phyloP scores from a whole-genome alignment of 768 basidiomycete species.

The Collybia nuda region DNA sequence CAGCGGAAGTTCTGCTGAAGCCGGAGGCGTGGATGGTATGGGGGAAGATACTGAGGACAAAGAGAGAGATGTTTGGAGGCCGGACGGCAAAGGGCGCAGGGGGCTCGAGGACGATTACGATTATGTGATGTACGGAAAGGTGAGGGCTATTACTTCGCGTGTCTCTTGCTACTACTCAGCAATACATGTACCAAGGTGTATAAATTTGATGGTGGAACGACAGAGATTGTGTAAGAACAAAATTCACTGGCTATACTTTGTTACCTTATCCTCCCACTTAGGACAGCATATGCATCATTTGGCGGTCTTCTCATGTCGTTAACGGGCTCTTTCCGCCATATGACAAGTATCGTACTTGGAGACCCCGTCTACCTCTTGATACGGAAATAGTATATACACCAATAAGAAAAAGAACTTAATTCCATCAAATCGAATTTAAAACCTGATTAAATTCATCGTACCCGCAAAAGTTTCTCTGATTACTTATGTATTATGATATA shows the following conservation, averaged over 20 bases:
- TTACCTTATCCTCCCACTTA: constrained; percentile 26
- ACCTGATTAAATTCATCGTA: no score
- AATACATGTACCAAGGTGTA: constrained; percentile 63
- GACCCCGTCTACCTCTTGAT: constrained; percentile 91
- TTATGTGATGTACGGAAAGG: constrained; percentile 99
- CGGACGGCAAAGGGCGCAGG: constrained; percentile 76
- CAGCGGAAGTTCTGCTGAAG: constrained; percentile 43
- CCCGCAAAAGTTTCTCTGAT: no score
- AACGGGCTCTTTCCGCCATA: constrained; percentile 88
- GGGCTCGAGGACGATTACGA: constrained; percentile 95
- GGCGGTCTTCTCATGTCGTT: constrained; percentile 95
- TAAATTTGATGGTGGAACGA: constrained; percentile 87
- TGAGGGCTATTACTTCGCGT: constrained; percentile 28
- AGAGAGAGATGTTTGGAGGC: constrained; percentile 80
- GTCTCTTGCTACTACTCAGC: not conserved
- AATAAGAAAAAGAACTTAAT: not conserved
- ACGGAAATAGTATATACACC: constrained; percentile 52
- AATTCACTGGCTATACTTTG: not conserved
- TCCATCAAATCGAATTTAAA: no score
- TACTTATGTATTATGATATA: no score
- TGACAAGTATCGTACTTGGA: constrained; percentile 89
- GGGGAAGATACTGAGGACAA: constrained; percentile 63
- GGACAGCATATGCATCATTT: constrained; percentile 95
- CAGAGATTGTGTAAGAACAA: constrained; percentile 77
- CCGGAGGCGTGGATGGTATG: constrained; percentile 45